Base-by-base conservation (phyloP, 495 filamentous ascomycete genomes). In the Clohesyomyces aquaticus region DNA sequence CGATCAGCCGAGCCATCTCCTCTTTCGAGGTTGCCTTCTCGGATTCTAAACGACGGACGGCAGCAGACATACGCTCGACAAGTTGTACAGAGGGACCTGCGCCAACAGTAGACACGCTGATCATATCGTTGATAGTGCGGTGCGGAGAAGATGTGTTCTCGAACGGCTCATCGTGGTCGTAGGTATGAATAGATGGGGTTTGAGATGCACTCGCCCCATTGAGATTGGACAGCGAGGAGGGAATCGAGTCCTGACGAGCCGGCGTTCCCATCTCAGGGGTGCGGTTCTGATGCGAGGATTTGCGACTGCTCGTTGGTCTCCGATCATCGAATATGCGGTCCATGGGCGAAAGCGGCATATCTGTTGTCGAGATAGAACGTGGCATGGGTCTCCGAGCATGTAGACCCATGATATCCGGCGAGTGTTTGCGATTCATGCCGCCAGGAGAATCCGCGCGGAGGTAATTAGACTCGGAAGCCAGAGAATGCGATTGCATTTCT, bases 31-130 rank as follows among this genome's bases (percentile, higher is more conserved):
- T 88, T 18, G 91, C 88, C 68, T 93, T 93, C 70, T 98, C 95
- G 62, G 87, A 90, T 72, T 98, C 95, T 0, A 98, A 79, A 3
- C 93, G 84, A 26, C 94, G 88, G 22, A 99, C 91, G 1, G 91
- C 88, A 35, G 93, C 90, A 65, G 87, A 91, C 93, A 99, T 96
- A 46, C 95, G 88, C 75, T 98, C 94, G 4, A 99, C 91, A 0
- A 99, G 82, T 74, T 98, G 94, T 2, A 99, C 93, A 2, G 89
- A 93, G 3, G 94, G 94, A 0, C 94, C 94, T 0, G 94, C 91
- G 4, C 86, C 92, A 19, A 89, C 85, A 6, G 94, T 96, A 1
- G 90, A 94, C 18, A 90, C 91, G 14, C 90, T 94, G 28, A 96
- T 83, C 73, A 97, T 87, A 67, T 98, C 93, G 67, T 93, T 89